Percentiles rank a stretch among this genome's conserved stretches.
Evolutionary conservation across 345 rosid genomes (phyloP).

Genomic region (Carallia brachiata): DNA sequence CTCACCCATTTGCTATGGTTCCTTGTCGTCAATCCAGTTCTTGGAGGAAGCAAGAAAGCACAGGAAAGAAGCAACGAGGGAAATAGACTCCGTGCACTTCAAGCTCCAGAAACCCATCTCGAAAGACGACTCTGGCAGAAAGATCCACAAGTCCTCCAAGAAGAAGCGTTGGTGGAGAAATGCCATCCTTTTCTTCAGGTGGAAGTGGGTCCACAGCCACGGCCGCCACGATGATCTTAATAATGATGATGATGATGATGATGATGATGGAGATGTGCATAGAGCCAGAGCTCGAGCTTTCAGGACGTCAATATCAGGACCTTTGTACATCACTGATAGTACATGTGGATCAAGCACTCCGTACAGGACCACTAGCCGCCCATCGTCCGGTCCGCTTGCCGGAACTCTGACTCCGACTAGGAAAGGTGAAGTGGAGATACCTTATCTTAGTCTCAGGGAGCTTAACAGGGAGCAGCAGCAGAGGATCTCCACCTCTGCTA

Average conservation of each 20-base stretch:
- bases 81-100: slow-evolving; percentile 58
- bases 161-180: slow-evolving; percentile 83
- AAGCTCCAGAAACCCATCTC: slow-evolving; percentile 89
- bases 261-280: slow-evolving; percentile 35
- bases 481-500: slow-evolving; percentile 50
- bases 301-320: slow-evolving; percentile 58
- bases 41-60: slow-evolving; percentile 78
- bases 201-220: slow-evolving; percentile 42
- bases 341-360: slow-evolving; percentile 63
- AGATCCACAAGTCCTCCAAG: slow-evolving; percentile 34
- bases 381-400: slow-evolving; percentile 68
- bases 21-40: slow-evolving; percentile 32
- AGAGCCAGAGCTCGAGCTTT: slow-evolving; percentile 40
- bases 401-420: slow-evolving; percentile 51
- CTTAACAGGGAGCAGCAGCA: slow-evolving; percentile 58
- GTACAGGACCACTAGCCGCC: slow-evolving; percentile 42
- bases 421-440: slow-evolving; percentile 48
- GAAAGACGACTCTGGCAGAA: slow-evolving; percentile 52
- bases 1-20: not conserved
- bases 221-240: not conserved
- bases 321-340: slow-evolving; percentile 74
- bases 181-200: slow-evolving; percentile 64
- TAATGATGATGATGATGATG: slow-evolving; percentile 20
- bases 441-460: slow-evolving; percentile 74
- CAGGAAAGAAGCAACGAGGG: slow-evolving; percentile 42